Percentiles rank a stretch among this genome's conserved stretches.
Evolutionary conservation across 768 basidiomycete genomes (phyloP).

Genomic region (Ephemerocybe angulata): DNA sequence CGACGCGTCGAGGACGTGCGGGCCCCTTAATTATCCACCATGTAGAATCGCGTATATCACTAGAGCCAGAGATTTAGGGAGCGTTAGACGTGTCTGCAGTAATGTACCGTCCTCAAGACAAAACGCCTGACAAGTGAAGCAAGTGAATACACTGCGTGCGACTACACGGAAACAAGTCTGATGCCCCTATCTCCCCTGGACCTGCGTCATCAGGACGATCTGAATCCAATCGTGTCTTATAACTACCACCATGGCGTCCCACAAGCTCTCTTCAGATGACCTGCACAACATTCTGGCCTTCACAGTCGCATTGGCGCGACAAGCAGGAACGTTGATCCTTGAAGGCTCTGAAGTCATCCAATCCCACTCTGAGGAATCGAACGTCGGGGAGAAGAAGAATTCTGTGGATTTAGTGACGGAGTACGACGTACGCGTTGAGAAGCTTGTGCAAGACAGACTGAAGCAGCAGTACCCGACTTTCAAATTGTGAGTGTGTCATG

Average conservation of each 20-base stretch:
- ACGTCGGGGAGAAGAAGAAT: conserved; percentile 85
- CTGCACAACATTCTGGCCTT: conserved; percentile 65
- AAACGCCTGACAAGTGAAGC: no score
- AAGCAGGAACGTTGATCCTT: conserved; percentile 72
- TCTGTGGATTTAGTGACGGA: conserved; percentile 93
- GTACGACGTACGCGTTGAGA: conserved; percentile 89
- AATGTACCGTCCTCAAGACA: no score
- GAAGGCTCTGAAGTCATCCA: conserved; percentile 76
- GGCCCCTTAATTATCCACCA: no score
- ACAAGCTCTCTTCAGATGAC: conserved; percentile 42
- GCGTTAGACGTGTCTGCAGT: no score
- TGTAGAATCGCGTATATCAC: no score
- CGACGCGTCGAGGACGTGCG: no score
- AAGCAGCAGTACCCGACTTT: conserved; percentile 65
- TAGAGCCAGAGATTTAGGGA: no score
- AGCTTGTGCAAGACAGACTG: conserved; percentile 72
- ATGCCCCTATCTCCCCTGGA: not conserved
- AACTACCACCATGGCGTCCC: conserved; percentile 28
- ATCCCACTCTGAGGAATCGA: conserved; percentile 37
- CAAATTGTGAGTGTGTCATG: conserved; percentile 77
- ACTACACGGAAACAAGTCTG: no score
- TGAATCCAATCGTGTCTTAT: conserved; percentile 3
- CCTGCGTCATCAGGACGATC: conserved; percentile 2
- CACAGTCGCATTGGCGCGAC: conserved; percentile 64
- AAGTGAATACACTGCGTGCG: no score